Conservation (phyloP, 139 green algal species). For the Picochlorum sp. region DNA sequence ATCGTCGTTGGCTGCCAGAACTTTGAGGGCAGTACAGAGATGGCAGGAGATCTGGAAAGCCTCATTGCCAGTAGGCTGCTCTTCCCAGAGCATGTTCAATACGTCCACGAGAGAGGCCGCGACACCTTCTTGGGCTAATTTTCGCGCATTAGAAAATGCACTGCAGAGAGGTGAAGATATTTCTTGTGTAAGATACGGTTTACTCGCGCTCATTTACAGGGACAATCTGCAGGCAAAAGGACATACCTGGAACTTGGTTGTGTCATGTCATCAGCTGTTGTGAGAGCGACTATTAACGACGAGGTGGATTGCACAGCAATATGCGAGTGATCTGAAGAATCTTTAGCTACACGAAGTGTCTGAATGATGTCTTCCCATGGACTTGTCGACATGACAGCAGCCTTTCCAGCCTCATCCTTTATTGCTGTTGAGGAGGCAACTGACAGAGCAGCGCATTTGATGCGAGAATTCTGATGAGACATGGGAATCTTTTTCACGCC, state of each 20-base stretch:
- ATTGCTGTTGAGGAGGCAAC: conserved; percentile 26
- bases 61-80: background rate
- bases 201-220: background rate
- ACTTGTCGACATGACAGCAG: conserved; percentile 23
- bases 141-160: conserved; percentile 43
- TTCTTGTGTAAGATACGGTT: background rate
- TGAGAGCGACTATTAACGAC: conserved; percentile 34
- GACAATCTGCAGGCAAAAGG: background rate
- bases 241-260: conserved; percentile 30
- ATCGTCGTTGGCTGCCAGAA: conserved; percentile 57
- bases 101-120: conserved; percentile 19
- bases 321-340: background rate
- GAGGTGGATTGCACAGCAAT: conserved; percentile 23
- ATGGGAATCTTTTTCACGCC: background rate
- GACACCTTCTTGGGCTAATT: conserved; percentile 32
- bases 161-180: background rate
- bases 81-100: conserved; percentile 22
- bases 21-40: conserved; percentile 9
- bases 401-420: conserved; percentile 54
- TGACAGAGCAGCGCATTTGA: background rate
- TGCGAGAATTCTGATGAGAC: background rate
- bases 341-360: background rate
- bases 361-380: conserved; percentile 10
- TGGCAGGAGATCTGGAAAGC: background rate
- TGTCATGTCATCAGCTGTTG: conserved; percentile 53